Evolutionary conservation across 2,329 filamentous ascomycete genomes (phyloP).

Genomic region (Arthrobotrys entomopaga): DNA sequence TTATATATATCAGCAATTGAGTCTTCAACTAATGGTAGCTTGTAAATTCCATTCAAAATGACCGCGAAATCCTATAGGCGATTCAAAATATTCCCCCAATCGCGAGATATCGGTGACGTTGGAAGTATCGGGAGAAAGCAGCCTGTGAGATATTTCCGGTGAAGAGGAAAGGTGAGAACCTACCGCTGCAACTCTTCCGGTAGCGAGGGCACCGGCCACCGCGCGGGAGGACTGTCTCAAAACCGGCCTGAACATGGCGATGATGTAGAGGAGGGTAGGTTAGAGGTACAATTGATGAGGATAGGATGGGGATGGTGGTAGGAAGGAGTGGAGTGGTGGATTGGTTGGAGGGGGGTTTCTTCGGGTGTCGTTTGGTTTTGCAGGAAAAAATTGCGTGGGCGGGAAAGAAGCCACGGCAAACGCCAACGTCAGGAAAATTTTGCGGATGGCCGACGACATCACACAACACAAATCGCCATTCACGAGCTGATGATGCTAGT

Average conservation of each 20-base stretch:
- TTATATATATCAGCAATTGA: constrained; percentile 59
- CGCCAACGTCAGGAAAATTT: constrained; percentile 51
- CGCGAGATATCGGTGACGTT: constrained; percentile 62
- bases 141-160: constrained; percentile 63
- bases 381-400: constrained; percentile 56
- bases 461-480: constrained; percentile 36
- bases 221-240: constrained; percentile 95
- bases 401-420: constrained; percentile 41
- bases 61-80: constrained; percentile 60
- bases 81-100: constrained; percentile 60
- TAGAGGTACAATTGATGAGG: constrained; percentile 55
- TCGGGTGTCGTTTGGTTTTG: constrained; percentile 40
- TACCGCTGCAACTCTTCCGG: constrained; percentile 92
- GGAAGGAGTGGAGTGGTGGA: constrained; percentile 55
- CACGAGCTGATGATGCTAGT: not conserved
- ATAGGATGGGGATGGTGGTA: constrained; percentile 48
- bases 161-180: constrained; percentile 68
- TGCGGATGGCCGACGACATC: constrained; percentile 50
- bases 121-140: constrained; percentile 62
- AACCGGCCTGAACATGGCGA: constrained; percentile 95
- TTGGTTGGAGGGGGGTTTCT: constrained; percentile 47
- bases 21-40: constrained; percentile 11
- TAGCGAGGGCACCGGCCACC: constrained; percentile 86
- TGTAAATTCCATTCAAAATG: constrained; percentile 55
- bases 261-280: constrained; percentile 64